Percentiles rank a stretch among this genome's conserved stretches.
Conservation (phyloP, 805 yeast species). For the Candida insectorum region DNA sequence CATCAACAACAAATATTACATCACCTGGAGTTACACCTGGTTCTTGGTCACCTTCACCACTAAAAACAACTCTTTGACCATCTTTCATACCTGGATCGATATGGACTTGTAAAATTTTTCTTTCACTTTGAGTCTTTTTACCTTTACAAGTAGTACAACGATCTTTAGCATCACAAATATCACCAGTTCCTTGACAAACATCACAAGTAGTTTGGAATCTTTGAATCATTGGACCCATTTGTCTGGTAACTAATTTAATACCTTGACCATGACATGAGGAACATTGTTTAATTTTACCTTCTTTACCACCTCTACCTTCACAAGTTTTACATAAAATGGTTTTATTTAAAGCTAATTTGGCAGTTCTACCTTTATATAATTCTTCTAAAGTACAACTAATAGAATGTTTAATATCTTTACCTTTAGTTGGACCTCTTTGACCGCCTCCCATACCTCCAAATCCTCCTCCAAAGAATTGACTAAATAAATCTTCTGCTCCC, state of each 20-base stretch:
- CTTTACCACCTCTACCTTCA: conserved; percentile 95
- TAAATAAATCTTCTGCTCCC: conserved; percentile 71
- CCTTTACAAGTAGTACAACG: conserved; percentile 86
- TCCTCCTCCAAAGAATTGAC: conserved; percentile 78
- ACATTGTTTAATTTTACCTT: conserved; percentile 86
- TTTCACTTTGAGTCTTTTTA: conserved; percentile 79
- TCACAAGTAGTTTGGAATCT: conserved; percentile 95
- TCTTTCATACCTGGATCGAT: conserved; percentile 96
- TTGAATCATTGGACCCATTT: conserved; percentile 99
- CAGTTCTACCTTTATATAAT: conserved; percentile 87
- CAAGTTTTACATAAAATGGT: conserved; percentile 85
- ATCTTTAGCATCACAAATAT: conserved; percentile 79
- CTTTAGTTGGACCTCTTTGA: conserved; percentile 81
- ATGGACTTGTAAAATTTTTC: conserved; percentile 91
- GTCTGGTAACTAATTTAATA: conserved; percentile 86
- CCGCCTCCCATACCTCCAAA: conserved; percentile 56
- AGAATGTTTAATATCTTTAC: conserved; percentile 88
- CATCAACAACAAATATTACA: conserved; percentile 86
- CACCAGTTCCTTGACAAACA: conserved; percentile 89
- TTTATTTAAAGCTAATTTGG: conserved; percentile 91
- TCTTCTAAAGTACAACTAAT: conserved; percentile 87
- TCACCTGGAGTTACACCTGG: conserved; percentile 96
- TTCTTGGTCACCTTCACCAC: conserved; percentile 97
- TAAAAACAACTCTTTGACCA: conserved; percentile 86
- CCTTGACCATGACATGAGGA: conserved; percentile 87